Evolutionary conservation across 306 rosid species (phyloP), one percentile per base, ranked within the genome.

Genomic region (Rosa persica): DNA sequence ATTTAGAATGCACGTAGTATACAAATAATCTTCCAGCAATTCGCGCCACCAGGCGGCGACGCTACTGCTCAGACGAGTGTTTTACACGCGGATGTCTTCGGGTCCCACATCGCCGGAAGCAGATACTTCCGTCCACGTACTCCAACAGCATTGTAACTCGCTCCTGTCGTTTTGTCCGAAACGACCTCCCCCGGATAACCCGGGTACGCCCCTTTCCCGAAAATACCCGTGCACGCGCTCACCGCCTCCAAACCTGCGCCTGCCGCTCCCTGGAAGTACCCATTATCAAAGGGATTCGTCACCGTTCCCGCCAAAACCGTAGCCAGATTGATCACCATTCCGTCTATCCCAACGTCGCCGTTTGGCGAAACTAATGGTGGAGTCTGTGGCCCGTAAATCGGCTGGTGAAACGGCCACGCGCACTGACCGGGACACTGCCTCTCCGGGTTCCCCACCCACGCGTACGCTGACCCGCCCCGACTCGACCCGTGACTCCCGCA

Each of bases 81-180:
- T 40, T 74, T 85, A 82, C 93, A 89, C 36, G 75, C 43, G 76
- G 91, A 87, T 0, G 80, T 82, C 1, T 69, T 61, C 0, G 90
- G 90, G 79, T 89, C 87, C 91, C 89, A 89, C 81, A 86, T 85
- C 0, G 88, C 87, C 39, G 86, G 90, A 25, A 86, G 64, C 76
- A 89, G 75, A 57, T 84, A 84, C 74, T 71, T 82, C 6, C 88
- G 76, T 10, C 86, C 84, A 0, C 51, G 70, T 15, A 84, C 44
- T 0, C 88, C 90, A 2, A 73, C 42, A 8, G 88, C 86, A 52
- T 87, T 87, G 67, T 86, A 82, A 83, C 91, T 82, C 1, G 83
- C 73, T 6, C 79, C 68, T 1, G 84, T 75, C 34, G 49, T 73
- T 43, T 73, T 70, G 55, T 85, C 84, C 78, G 25, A 61, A 60